Evolutionary conservation across 176 grass and related monocot genomes (phyloP), one percentile per base, ranked within the genome.

Genomic region (Carex myosuroides): DNA sequence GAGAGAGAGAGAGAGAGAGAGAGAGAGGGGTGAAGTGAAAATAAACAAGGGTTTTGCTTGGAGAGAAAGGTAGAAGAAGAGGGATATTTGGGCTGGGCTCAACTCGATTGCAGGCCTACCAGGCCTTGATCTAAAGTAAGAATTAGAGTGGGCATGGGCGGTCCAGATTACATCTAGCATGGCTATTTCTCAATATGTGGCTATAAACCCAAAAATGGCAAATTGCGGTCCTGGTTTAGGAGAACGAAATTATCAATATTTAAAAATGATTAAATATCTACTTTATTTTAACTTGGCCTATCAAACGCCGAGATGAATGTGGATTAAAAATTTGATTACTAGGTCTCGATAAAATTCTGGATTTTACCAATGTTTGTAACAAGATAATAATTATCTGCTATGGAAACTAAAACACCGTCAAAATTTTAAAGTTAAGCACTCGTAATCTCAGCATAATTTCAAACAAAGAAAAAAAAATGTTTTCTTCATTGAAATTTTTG

Each of bases 21-120:
- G n/a, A n/a, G n/a, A n/a, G n/a, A n/a, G n/a, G n/a, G 41, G 53
- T 50, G 33, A 37, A 79, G 41, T 75, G 55, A 78, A 56, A 48
- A 41, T 29, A 55, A 64, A 52, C 20, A 30, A 64, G 84, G 67
- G 3, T 30, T 69, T 82, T 29, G 52, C 83, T 85, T 82, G 87
- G 84, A 88, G 81, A 75, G 83, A 85, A 75, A 64, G 66, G 18
- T 39, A 87, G 82, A 72, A 90, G 85, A 79, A 60, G 55, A 80
- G 29, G 3, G 60, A 54, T 1, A 55, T 64, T 44, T 81, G 54
- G 79, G 56, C 79, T 81, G 57, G 4, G 73, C 22, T 56, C 9
- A 17, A 77, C 48, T 77, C 50, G 0, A 32, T 29, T 77, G 1
- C 17, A 12, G 50, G 22, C 20, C 48, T 77, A 32, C 20, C 0